Evolutionary conservation across 768 basidiomycete species (phyloP).

Genomic region (Boletus sp.): DNA sequence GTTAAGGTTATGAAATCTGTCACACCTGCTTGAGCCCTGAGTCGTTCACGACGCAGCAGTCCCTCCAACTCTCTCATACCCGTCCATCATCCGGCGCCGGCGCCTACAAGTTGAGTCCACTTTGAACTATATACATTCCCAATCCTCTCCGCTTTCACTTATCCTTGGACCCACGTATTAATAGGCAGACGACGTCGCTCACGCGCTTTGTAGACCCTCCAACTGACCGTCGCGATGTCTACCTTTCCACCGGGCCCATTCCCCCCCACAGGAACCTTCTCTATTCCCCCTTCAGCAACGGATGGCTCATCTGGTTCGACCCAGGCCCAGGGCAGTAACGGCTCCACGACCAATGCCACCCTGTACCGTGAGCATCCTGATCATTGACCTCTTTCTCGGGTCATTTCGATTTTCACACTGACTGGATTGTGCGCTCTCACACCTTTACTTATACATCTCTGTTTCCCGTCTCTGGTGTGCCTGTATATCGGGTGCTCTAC

Average conservation of each 20-base stretch:
- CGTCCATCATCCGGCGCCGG: neutral
- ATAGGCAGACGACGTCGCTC: constrained; percentile 10
- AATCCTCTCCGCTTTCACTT: neutral
- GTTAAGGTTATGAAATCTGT: constrained; percentile 6
- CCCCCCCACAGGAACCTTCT: neutral
- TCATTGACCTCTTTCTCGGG: neutral
- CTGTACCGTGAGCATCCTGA: constrained; percentile 27
- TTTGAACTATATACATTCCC: neutral
- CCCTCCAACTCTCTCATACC: constrained; percentile 1
- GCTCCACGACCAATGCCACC: constrained; percentile 21
- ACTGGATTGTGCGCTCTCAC: constrained; percentile 10
- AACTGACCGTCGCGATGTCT: constrained; percentile 13
- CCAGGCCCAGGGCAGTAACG: neutral
- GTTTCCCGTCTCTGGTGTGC: neutral
- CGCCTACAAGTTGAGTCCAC: neutral
- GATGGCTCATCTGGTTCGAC: neutral
- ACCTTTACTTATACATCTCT: neutral
- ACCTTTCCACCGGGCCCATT: neutral
- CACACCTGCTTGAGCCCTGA: neutral
- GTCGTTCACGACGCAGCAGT: neutral
- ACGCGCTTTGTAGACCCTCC: constrained; percentile 1
- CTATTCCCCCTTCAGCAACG: neutral
- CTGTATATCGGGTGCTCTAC: neutral
- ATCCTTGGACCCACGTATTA: constrained; percentile 11
- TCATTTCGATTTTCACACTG: constrained; percentile 18